Percentiles rank a stretch among this genome's conserved stretches.
Evolutionary conservation across 2,329 filamentous ascomycete genomes (phyloP).

Genomic region (Phialophora tarda): DNA sequence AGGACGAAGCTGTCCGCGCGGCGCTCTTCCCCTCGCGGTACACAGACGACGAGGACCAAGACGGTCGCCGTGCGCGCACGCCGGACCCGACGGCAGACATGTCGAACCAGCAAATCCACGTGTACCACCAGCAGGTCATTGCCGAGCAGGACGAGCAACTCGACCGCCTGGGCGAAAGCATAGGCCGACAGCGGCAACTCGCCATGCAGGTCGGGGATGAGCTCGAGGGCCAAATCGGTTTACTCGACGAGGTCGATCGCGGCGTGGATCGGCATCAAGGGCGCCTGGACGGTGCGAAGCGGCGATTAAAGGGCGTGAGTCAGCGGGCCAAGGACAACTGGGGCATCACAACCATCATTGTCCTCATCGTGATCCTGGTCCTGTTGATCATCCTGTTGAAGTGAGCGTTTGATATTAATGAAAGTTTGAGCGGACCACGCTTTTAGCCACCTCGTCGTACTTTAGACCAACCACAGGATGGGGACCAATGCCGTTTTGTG

Average conservation of each 20-base stretch:
- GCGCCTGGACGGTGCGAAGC: constrained; percentile 75
- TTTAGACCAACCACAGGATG: neutral
- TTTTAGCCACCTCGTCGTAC: neutral
- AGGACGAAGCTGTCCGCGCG: constrained; percentile 61
- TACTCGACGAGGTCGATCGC: constrained; percentile 88
- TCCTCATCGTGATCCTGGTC: constrained; percentile 80
- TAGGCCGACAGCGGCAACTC: constrained; percentile 86
- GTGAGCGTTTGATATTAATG: constrained; percentile 47
- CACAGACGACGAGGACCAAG: constrained; percentile 55
- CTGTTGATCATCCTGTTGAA: constrained; percentile 83
- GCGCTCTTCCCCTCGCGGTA: constrained; percentile 62
- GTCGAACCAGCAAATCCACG: constrained; percentile 83
- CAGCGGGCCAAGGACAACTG: constrained; percentile 80
- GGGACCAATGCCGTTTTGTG: no score
- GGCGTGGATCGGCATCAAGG: constrained; percentile 80
- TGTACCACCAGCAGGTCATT: constrained; percentile 79
- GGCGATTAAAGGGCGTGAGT: constrained; percentile 72
- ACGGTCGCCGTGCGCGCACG: constrained; percentile 58
- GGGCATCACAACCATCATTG: constrained; percentile 81
- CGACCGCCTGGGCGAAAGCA: constrained; percentile 83
- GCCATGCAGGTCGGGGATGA: constrained; percentile 97
- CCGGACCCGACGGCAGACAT: constrained; percentile 67
- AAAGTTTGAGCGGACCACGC: neutral
- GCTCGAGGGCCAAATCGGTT: constrained; percentile 83
- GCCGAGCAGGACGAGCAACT: constrained; percentile 92